Evolutionary conservation across 768 basidiomycete genomes (phyloP), one percentile per base, ranked within the genome.

Genomic region (Lactifluus pinguis): DNA sequence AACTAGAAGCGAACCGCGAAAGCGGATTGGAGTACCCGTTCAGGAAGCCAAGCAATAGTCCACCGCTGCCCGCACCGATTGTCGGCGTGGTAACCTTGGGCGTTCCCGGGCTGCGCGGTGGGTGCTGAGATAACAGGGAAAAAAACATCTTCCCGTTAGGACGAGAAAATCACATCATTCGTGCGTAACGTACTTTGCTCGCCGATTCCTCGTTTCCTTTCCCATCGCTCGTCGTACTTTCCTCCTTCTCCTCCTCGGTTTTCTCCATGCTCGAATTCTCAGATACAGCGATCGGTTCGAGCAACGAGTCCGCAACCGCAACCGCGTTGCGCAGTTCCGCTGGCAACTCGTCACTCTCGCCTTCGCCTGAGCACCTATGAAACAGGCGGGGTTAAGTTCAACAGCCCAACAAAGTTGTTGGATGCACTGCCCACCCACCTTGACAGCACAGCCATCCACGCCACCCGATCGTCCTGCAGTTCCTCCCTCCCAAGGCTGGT

Each of bases 401-500:
- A 25, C 32, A 60, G 42, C 49, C 45, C 38, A 62, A 47, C 50
- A 57, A 45, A 53, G 59, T 1, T 55, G 11, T 38, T 10, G 19
- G 2, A 4, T 34, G 32, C 32, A 34, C 9, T 34, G 21, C 45
- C 6, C 21, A 52, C 49, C 75, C 66, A 89, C 89, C 87, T 79
- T 48, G 83, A 82, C 57, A 91, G 78, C 25, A 87, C 74, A 34
- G 80, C 72, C 83, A 87, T 83, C 74, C 80, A 84, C 55, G 77
- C 75, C 57, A 83, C 77, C 67, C 83, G 77, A 67, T 87, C 83
- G 67, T 91, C 86, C 68, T 88, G 78, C 67, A 92, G 72, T 71
- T 90, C 89, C 55, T 90, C 87, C 52, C 88, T 77, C 29, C 88
- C 88, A 49, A 90, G 74, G 29, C 72, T 79, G 62, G 84, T 85